Percentiles rank a stretch among this genome's conserved stretches.
These are phyloP conservation scores for Blumeriella jaapii DNA, from an alignment of 2,329 filamentous ascomycete species.

Conservation along the genomic window DNA sequence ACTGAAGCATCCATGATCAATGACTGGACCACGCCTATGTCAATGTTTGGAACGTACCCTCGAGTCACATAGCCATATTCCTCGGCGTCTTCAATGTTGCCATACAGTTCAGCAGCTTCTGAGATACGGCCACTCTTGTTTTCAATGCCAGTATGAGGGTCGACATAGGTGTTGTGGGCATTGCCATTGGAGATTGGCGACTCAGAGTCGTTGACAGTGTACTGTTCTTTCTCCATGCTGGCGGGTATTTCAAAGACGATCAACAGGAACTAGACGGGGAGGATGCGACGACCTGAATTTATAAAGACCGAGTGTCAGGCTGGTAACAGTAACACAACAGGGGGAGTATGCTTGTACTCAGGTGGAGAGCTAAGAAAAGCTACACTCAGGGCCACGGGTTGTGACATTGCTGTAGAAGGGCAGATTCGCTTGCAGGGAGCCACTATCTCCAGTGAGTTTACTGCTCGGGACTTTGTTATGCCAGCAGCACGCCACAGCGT, in stretches of 20 bases:
- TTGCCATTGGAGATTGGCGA: constrained; percentile 14
- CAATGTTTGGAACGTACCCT: constrained; percentile 28
- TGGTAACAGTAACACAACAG: constrained; percentile 6
- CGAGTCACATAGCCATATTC: constrained; percentile 39
- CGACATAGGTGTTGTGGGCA: constrained; percentile 16
- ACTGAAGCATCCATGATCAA: constrained; percentile 11
- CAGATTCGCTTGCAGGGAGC: background rate
- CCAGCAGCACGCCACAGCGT: no score
- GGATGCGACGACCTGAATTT: constrained; percentile 1
- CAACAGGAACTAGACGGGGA: background rate
- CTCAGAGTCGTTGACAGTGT: constrained; percentile 13
- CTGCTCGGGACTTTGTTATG: no score
- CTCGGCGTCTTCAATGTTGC: constrained; percentile 38
- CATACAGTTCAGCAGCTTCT: constrained; percentile 41
- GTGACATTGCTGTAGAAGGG: background rate
- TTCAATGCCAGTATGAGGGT: constrained; percentile 17
- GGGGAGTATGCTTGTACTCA: background rate
- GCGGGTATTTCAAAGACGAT: constrained; percentile 3
- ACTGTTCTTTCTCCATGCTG: constrained; percentile 21
- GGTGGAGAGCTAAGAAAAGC: background rate
- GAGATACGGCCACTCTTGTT: constrained; percentile 26
- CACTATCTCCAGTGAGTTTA: no score
- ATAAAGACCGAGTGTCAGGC: constrained; percentile 5
- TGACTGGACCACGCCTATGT: background rate
- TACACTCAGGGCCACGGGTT: background rate